These are phyloP conservation scores for Penicillium sp. DNA, from an alignment of 2,329 filamentous ascomycete species.

Conservation along the genomic window DNA sequence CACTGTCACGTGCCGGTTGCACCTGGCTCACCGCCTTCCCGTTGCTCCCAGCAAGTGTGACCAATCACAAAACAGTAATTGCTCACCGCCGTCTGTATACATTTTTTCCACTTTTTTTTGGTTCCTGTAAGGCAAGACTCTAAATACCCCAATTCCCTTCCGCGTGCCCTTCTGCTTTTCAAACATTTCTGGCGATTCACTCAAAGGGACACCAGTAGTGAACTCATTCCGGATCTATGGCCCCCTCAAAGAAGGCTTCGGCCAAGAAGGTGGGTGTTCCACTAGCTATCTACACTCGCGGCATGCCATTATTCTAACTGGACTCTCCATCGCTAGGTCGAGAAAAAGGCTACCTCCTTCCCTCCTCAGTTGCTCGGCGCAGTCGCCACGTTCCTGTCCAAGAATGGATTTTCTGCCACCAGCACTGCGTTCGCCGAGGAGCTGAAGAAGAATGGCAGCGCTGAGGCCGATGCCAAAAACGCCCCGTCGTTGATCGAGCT, in stretches of 20 bases:
- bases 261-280: conserved; percentile 25
- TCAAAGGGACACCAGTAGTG: not conserved
- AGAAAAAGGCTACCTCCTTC: conserved; percentile 28
- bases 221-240: conserved; percentile 27
- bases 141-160: conserved; percentile 5
- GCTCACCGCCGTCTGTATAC: conserved; percentile 31
- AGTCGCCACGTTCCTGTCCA: conserved; percentile 66
- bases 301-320: not conserved
- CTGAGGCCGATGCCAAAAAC: conserved; percentile 28
- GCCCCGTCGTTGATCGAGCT: conserved; percentile 41
- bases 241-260: conserved; percentile 27
- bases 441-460: conserved; percentile 40
- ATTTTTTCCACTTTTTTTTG: conserved; percentile 21
- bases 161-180: not conserved
- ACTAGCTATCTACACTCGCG: not conserved
- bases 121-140: conserved; percentile 20
- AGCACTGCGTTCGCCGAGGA: conserved; percentile 66
- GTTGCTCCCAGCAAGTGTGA: conserved; percentile 10
- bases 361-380: conserved; percentile 67
- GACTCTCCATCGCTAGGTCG: conserved; percentile 21
- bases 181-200: not conserved
- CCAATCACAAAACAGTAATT: conserved; percentile 24
- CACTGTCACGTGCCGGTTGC: not conserved
- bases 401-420: conserved; percentile 65
- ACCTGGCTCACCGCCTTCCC: not conserved